Conservation (phyloP, 805 yeast genomes). For the Myxozyma vanderwaltii region DNA sequence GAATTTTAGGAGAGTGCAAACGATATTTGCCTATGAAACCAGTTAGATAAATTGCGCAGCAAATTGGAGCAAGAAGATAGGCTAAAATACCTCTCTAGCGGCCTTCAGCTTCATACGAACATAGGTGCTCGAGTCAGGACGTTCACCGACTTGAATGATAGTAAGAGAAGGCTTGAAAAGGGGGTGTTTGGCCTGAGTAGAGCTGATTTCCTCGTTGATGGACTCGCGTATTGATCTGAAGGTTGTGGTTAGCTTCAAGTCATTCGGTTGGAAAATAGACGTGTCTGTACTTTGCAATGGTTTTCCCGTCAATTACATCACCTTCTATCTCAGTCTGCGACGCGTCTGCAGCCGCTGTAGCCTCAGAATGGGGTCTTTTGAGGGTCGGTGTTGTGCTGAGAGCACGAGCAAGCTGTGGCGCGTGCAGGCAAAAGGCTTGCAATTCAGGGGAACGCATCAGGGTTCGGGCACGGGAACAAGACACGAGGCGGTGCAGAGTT, state of each 20-base stretch:
- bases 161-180: slow-evolving; percentile 72
- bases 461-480: neutral
- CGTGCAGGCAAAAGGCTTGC: neutral
- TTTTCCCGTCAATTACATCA: slow-evolving; percentile 61
- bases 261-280: neutral
- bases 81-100: slow-evolving; percentile 62
- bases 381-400: neutral
- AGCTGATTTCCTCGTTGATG: slow-evolving; percentile 54
- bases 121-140: slow-evolving; percentile 90
- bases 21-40: slow-evolving; percentile 65
- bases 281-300: slow-evolving; percentile 52
- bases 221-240: slow-evolving; percentile 49
- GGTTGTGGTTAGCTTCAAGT: neutral
- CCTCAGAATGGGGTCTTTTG: neutral
- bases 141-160: slow-evolving; percentile 84
- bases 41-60: too few relatives aligned
- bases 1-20: slow-evolving; percentile 64
- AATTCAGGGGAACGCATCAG: neutral
- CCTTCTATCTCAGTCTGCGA: neutral
- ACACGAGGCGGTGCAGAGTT: slow-evolving; percentile 3
- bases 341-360: slow-evolving; percentile 1
- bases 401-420: neutral
- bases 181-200: slow-evolving; percentile 48
- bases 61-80: too few relatives aligned
- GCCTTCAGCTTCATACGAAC: slow-evolving; percentile 91